Evolutionary conservation across 352 stramenopile genomes (phyloP).

Genomic region (Globisporangium parvum): DNA sequence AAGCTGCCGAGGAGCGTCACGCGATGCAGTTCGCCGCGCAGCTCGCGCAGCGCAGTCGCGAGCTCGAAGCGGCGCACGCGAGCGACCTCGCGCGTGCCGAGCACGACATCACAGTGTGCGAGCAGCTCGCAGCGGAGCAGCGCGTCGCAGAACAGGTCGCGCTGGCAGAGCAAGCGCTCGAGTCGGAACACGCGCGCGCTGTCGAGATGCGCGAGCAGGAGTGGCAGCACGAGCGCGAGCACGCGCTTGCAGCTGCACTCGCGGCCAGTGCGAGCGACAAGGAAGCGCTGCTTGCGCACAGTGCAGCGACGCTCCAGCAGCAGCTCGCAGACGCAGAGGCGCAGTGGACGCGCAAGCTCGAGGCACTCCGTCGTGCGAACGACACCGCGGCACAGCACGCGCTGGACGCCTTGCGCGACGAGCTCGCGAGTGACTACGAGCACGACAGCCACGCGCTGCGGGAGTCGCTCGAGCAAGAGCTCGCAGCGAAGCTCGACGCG

Average conservation of each 20-base stretch:
- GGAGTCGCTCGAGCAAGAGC: slow-evolving; percentile 19
- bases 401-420: slow-evolving; percentile 14
- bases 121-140: slow-evolving; percentile 4
- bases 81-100: slow-evolving; percentile 15
- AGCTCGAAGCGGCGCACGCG: slow-evolving; percentile 27
- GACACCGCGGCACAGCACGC: slow-evolving; percentile 13
- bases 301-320: slow-evolving; percentile 5
- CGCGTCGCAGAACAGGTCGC: slow-evolving; percentile 1
- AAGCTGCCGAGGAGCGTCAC: slow-evolving; percentile 59
- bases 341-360: slow-evolving; percentile 20
- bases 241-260: slow-evolving; percentile 14
- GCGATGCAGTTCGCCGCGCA: slow-evolving; percentile 39
- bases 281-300: too few species aligned
- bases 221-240: slow-evolving; percentile 9
- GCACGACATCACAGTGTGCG: slow-evolving; percentile 20
- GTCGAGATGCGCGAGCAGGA: not conserved
- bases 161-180: slow-evolving; percentile 17
- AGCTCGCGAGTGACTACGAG: slow-evolving; percentile 18
- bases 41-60: slow-evolving; percentile 20
- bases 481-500: slow-evolving; percentile 32
- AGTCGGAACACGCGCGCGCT: not conserved
- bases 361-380: slow-evolving; percentile 1
- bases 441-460: slow-evolving; percentile 24
- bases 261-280: not conserved
- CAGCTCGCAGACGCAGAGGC: slow-evolving; percentile 16